These are phyloP conservation scores for Calonectria leucothoes DNA, from an alignment of 2,329 filamentous ascomycete species.

Conservation along the genomic window DNA sequence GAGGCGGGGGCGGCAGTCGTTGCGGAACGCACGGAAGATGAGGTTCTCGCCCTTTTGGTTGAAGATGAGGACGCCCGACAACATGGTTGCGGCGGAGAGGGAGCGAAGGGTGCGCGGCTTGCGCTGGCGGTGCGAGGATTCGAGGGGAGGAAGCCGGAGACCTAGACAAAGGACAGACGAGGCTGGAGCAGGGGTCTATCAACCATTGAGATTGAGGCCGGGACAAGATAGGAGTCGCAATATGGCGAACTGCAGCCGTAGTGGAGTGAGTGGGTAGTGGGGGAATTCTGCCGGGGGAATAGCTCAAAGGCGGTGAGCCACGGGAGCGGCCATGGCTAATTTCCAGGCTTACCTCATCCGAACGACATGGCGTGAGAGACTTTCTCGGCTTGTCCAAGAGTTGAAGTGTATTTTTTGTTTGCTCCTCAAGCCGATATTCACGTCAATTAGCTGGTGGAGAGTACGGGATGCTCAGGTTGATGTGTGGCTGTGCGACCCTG, in stretches of 20 bases:
- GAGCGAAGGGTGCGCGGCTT: not conserved
- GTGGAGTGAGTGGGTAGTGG: slow-evolving; percentile 19
- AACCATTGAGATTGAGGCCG: not conserved
- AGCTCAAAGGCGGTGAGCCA: slow-evolving; percentile 22
- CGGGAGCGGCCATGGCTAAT: not conserved
- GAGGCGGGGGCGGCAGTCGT: slow-evolving; percentile 96
- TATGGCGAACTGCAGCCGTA: slow-evolving; percentile 7
- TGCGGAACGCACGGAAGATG: slow-evolving; percentile 98
- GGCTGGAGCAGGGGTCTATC: not conserved
- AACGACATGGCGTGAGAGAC: not conserved
- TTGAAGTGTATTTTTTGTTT: not conserved
- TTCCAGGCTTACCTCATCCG: slow-evolving; percentile 4
- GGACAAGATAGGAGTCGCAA: slow-evolving; percentile 26
- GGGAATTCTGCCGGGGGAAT: slow-evolving; percentile 25
- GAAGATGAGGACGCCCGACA: slow-evolving; percentile 97
- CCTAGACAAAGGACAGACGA: not conserved
- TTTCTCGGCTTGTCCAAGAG: not conserved
- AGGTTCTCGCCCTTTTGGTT: slow-evolving; percentile 99
- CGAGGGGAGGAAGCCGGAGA: not conserved
- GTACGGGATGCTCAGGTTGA: not conserved
- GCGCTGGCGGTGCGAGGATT: not conserved
- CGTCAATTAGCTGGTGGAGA: not conserved
- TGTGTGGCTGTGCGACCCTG: not conserved
- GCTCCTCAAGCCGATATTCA: not conserved
- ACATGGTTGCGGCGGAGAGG: slow-evolving; percentile 70